Conservation (phyloP, 306 rosid genomes). For the Crataegus laevigata region DNA sequence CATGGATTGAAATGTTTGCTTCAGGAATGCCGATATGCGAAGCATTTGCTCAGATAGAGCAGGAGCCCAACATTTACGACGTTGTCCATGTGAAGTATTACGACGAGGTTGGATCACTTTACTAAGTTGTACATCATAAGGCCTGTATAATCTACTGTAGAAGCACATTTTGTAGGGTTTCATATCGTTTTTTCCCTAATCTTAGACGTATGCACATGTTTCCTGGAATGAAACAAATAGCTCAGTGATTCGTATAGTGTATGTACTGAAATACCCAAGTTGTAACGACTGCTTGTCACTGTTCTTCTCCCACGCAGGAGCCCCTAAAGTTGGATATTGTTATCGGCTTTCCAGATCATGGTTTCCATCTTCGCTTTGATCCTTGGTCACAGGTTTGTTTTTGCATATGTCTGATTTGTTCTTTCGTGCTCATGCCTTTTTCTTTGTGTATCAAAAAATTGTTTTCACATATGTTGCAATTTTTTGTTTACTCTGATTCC, state of each 20-base stretch:
- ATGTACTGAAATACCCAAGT: background rate
- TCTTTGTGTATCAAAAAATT: background rate
- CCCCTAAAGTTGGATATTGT: conserved; percentile 82
- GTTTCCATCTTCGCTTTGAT: conserved; percentile 95
- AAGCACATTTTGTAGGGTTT: background rate
- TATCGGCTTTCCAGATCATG: conserved; percentile 95
- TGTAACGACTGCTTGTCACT: background rate
- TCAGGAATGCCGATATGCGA: conserved; percentile 97
- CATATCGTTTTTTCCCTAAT: background rate
- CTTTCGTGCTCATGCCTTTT: background rate
- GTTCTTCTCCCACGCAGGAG: conserved; percentile 45
- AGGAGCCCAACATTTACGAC: conserved; percentile 83
- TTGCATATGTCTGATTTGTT: background rate
- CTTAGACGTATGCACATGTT: background rate
- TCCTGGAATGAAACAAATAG: background rate
- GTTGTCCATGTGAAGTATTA: conserved; percentile 93
- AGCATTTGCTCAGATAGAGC: conserved; percentile 93
- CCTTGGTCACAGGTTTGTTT: conserved; percentile 84
- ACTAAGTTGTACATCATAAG: background rate
- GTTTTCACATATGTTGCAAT: background rate
- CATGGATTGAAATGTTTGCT: background rate
- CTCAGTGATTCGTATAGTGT: background rate
- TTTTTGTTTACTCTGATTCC: background rate
- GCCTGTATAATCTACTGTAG: background rate
- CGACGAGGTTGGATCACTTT: conserved; percentile 61